These are phyloP conservation scores for Helichrysum umbraculigerum DNA, from an alignment of 129 eudicot genomes.

Conservation along the genomic window DNA sequence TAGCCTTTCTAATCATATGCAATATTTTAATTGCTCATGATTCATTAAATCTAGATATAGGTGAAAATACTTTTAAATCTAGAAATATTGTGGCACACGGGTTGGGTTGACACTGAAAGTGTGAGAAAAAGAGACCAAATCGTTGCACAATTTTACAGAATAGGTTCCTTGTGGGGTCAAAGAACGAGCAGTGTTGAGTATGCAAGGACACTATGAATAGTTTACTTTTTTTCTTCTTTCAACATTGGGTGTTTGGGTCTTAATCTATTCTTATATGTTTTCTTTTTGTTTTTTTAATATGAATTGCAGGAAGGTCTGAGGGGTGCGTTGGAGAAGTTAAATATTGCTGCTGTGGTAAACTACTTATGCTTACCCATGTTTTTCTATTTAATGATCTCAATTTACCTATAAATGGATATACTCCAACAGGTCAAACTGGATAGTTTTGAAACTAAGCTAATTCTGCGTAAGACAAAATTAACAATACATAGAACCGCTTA, in stretches of 20 bases:
- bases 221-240: not conserved
- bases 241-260: not conserved
- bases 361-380: not conserved
- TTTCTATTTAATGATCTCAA: slow-evolving; percentile 1
- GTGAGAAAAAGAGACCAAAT: not conserved
- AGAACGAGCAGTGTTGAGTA: not conserved
- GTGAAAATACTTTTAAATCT: not conserved
- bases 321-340: slow-evolving; percentile 50
- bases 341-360: slow-evolving; percentile 73
- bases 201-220: not conserved
- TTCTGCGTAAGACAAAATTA: no score
- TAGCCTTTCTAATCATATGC: not conserved
- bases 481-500: not conserved
- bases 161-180: not conserved
- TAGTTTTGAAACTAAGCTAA: no score
- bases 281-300: not conserved
- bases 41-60: no score
- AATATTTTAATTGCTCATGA: no score
- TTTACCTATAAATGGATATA: not conserved
- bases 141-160: not conserved
- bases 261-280: not conserved
- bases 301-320: slow-evolving; percentile 60
- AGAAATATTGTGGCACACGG: not conserved
- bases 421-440: no score
- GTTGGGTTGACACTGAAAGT: not conserved